phyloP scores from a whole-genome alignment of 2,329 filamentous ascomycete genomes.

The Colletotrichum cuscutae region DNA sequence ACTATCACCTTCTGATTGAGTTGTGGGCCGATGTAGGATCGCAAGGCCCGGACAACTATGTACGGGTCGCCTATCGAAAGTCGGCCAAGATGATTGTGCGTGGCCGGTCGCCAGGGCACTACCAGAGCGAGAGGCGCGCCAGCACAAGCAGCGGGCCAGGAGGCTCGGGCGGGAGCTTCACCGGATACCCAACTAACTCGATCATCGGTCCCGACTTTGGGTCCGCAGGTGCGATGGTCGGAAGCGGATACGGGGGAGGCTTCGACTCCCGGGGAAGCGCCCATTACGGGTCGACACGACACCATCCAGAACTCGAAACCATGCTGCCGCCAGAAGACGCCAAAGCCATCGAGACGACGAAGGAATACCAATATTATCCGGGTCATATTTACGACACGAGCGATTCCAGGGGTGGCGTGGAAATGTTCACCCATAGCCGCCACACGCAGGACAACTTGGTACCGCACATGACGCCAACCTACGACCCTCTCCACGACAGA shows the following conservation, averaged over 20 bases:
- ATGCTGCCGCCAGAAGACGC: constrained; percentile 63
- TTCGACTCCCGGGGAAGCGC: constrained; percentile 53
- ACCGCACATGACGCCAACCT: constrained; percentile 43
- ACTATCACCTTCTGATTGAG: constrained; percentile 90
- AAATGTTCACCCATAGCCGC: constrained; percentile 58
- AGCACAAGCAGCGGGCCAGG: constrained; percentile 75
- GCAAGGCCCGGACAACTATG: constrained; percentile 63
- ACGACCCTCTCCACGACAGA: constrained; percentile 42
- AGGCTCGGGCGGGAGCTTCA: constrained; percentile 71
- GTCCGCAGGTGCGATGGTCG: constrained; percentile 50
- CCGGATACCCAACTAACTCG: constrained; percentile 55
- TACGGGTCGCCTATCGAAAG: constrained; percentile 77
- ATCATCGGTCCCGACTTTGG: constrained; percentile 53
- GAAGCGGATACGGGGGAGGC: constrained; percentile 46
- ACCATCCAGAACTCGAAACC: constrained; percentile 63
- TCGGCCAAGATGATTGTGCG: constrained; percentile 90
- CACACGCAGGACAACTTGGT: constrained; percentile 46
- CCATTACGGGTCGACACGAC: constrained; percentile 54
- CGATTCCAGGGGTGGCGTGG: constrained; percentile 52
- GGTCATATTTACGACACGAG: constrained; percentile 59
- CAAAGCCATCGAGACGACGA: constrained; percentile 59
- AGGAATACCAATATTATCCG: constrained; percentile 67
- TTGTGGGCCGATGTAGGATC: constrained; percentile 76
- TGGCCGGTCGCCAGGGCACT: constrained; percentile 83
- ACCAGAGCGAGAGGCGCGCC: constrained; percentile 75